A percentile compares a stretch with the other conserved stretches of the same genome.
Conservation (phyloP, 2,329 filamentous ascomycete genomes). For the Cercospora zeae-maydis region DNA sequence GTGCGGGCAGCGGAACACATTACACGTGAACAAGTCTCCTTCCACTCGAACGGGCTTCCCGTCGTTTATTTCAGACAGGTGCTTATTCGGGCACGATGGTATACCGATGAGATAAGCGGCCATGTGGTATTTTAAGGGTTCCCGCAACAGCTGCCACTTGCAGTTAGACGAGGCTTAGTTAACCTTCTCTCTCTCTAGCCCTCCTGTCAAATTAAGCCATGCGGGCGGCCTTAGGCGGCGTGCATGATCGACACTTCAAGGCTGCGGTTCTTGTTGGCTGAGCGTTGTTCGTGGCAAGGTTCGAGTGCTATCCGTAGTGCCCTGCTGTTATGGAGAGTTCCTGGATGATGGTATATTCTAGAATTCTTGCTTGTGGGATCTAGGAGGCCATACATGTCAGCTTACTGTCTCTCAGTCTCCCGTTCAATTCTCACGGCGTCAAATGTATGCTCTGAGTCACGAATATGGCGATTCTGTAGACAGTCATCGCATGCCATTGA, state of each 20-base stretch:
- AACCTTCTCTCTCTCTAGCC: background rate
- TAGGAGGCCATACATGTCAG: background rate
- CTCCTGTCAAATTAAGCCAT: background rate
- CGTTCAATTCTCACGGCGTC: background rate
- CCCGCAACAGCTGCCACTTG: background rate
- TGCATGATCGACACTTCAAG: background rate
- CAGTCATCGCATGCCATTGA: background rate
- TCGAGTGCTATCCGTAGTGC: background rate
- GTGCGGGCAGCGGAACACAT: no score
- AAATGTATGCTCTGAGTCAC: background rate
- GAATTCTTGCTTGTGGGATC: background rate
- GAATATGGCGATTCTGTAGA: background rate
- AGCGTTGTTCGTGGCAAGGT: background rate
- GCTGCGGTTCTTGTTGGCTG: background rate
- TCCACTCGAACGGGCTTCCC: background rate
- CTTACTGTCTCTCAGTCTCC: background rate
- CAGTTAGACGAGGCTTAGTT: background rate
- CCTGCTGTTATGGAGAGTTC: background rate
- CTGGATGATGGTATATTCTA: background rate
- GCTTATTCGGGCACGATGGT: background rate
- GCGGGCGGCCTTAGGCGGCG: background rate
- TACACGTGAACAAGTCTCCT: background rate
- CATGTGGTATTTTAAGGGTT: background rate
- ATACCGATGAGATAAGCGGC: background rate
- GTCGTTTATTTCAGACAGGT: background rate